These are phyloP conservation scores for Trifolium dubium DNA, from an alignment of 306 rosid genomes.

Conservation along the genomic window DNA sequence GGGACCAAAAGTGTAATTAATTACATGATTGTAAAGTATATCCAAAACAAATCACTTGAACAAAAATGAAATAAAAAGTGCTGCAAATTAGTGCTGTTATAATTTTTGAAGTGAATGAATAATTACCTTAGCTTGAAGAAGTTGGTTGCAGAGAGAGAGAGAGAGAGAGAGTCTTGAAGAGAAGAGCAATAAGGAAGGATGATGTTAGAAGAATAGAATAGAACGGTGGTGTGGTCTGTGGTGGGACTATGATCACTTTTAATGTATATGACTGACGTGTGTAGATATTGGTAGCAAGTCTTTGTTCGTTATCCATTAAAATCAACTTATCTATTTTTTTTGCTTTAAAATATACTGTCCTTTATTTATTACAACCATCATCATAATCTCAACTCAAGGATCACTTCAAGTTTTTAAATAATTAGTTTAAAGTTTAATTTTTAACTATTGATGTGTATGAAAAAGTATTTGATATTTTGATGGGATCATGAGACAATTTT, in stretches of 20 bases:
- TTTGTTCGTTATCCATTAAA: not conserved
- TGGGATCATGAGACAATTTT: too few relatives aligned
- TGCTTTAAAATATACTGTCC: too few relatives aligned
- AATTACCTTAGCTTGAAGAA: conserved; percentile 1
- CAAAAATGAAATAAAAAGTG: too few relatives aligned
- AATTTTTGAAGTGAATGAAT: too few relatives aligned
- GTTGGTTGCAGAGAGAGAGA: not conserved
- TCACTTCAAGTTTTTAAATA: too few relatives aligned
- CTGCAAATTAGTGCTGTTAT: too few relatives aligned
- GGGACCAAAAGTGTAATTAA: not conserved
- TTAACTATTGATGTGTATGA: too few relatives aligned
- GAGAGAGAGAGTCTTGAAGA: not conserved
- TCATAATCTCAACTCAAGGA: too few relatives aligned
- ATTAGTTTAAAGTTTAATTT: too few relatives aligned
- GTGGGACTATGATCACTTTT: not conserved
- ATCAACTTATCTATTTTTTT: not conserved
- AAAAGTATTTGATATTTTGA: too few relatives aligned
- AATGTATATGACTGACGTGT: not conserved
- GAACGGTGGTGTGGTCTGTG: not conserved
- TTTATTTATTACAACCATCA: too few relatives aligned
- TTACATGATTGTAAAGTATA: not conserved
- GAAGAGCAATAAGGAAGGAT: not conserved
- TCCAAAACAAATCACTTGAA: too few relatives aligned
- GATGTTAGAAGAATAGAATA: not conserved
- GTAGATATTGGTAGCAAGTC: not conserved